These are phyloP conservation scores for Zasmidium cellare DNA, from an alignment of 2,329 filamentous ascomycete species.

Conservation along the genomic window DNA sequence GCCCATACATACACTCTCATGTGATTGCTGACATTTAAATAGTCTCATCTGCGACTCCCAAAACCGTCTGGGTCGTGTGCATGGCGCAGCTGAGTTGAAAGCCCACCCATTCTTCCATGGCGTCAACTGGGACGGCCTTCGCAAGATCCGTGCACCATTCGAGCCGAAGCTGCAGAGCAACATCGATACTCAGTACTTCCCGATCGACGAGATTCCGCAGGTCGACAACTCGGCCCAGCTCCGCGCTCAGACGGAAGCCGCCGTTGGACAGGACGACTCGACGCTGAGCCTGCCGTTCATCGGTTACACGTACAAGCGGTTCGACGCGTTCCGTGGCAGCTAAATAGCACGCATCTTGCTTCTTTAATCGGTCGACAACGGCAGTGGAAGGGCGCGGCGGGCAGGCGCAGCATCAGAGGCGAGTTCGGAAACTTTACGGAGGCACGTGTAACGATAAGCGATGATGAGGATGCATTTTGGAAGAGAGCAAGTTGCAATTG, in stretches of 20 bases:
- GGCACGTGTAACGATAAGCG: constrained; percentile 12
- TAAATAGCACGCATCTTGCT: constrained; percentile 17
- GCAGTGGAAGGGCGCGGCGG: background rate
- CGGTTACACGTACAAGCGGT: constrained; percentile 97
- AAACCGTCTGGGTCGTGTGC: constrained; percentile 79
- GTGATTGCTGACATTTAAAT: constrained; percentile 21
- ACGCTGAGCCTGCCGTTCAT: constrained; percentile 97
- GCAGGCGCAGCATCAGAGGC: constrained; percentile 7
- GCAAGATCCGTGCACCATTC: constrained; percentile 91
- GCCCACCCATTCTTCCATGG: constrained; percentile 93
- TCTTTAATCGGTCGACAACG: background rate
- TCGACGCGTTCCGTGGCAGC: constrained; percentile 62
- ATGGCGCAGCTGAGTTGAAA: constrained; percentile 90
- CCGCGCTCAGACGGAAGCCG: constrained; percentile 76
- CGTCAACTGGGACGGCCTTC: constrained; percentile 90
- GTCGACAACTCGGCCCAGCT: constrained; percentile 87
- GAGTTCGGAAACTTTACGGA: constrained; percentile 5
- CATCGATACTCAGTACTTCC: constrained; percentile 97
- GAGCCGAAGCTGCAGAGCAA: constrained; percentile 91
- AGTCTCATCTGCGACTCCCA: constrained; percentile 94
- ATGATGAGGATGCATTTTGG: constrained; percentile 6
- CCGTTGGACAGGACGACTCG: constrained; percentile 73
- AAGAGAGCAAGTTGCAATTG: background rate
- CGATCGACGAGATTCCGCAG: constrained; percentile 96
- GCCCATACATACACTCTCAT: background rate